phyloP scores from a whole-genome alignment of 83 land plant genomes.

The Larix sibirica region DNA sequence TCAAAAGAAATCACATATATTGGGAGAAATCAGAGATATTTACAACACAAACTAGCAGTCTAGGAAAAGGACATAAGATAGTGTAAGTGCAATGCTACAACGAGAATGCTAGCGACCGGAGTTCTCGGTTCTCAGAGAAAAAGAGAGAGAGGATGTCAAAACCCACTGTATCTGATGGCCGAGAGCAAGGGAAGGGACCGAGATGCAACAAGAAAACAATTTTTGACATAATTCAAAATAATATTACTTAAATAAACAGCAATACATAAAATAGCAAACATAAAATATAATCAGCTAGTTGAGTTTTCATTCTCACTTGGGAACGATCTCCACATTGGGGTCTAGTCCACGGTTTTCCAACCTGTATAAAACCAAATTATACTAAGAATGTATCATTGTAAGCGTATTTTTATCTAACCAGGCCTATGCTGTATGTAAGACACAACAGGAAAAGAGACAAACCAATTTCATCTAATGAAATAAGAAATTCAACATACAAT shows the following conservation, averaged over 20 bases:
- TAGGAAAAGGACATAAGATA: too few relatives aligned
- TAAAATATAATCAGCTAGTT: neutral
- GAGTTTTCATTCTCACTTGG: slow-evolving; percentile 52
- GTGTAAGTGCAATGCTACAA: too few relatives aligned
- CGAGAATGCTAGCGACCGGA: too few relatives aligned
- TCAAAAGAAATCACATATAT: too few relatives aligned
- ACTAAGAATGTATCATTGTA: neutral
- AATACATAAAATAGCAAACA: neutral
- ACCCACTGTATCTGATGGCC: too few relatives aligned
- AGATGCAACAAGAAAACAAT: too few relatives aligned
- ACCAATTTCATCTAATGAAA: neutral
- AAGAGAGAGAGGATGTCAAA: too few relatives aligned
- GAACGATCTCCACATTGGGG: slow-evolving; percentile 80
- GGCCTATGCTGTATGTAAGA: neutral
- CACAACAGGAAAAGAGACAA: neutral
- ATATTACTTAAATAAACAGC: neutral
- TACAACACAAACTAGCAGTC: too few relatives aligned
- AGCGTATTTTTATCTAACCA: neutral
- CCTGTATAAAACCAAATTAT: slow-evolving; percentile 30
- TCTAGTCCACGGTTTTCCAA: slow-evolving; percentile 73
- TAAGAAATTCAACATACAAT: neutral
- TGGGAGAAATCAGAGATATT: too few relatives aligned
- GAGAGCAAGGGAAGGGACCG: too few relatives aligned
- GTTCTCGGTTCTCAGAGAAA: too few relatives aligned
- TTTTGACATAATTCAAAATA: too few relatives aligned